Base-by-base conservation (phyloP, 2,329 filamentous ascomycete species). In the Aureobasidium sp. region DNA sequence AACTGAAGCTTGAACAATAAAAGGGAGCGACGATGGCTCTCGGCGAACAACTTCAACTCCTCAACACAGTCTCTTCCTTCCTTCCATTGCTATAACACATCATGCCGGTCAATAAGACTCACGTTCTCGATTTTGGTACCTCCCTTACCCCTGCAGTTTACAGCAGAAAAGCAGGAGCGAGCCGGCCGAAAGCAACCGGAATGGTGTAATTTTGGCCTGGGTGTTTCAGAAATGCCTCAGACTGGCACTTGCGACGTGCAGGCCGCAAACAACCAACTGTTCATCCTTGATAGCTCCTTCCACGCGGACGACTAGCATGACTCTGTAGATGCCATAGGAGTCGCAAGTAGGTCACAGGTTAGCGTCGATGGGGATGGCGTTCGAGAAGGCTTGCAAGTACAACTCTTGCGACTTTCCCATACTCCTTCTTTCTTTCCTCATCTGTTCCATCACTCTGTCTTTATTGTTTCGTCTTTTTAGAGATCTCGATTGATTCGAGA, bases 211-310 rank as follows among this genome's bases (percentile, higher is more conserved):
- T 50, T 33, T 33, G 29, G 47, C 47, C 33, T 35, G 45, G 24
- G 45, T 29, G 47, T 50, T 50, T 50, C 47, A 50, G 47, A 35
- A 48, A 50, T 50, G 47, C 47, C 29, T 50, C 47, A 50, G 47
- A 50, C 29, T 35, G 47, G n/a, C 47, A 50, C 47, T 50, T 50
- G 47, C 47, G 47, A 50, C 47, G 29, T 33, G 17, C n/a, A 39
- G 33, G 19, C 48, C 47, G 47, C 11, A 22, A 50, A 50, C 17
- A 50, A 50, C 17, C n/a, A 50, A 50, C 24, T n/a, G 3, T n/a
- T 3, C 45, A 31, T 17, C 6, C 24, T 27, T 27, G 22, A n/a
- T 27, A 9, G 15, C 7, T 29, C 47, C n/a, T 33, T 35, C 12
- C 47, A 35, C n/a, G 11, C 5, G n/a, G 17, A 3, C 17, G 22